Conservation (phyloP, 768 basidiomycete species). For the Mycena maculata region DNA sequence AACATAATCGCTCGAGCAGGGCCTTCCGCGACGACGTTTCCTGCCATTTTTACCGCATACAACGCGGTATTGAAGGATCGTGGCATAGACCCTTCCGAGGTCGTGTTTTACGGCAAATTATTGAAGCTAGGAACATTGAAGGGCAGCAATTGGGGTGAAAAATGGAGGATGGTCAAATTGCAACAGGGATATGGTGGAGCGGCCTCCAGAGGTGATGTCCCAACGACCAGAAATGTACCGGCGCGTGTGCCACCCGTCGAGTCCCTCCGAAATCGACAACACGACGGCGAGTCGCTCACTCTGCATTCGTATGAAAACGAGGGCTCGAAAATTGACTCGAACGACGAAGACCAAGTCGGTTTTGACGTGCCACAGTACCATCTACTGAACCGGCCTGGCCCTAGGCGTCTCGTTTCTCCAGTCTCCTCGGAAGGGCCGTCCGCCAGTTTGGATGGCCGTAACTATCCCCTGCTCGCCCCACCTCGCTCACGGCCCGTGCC, state of each 20-base stretch:
- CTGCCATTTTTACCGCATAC: slow-evolving; percentile 87
- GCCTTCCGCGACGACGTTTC: slow-evolving; percentile 76
- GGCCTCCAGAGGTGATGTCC: slow-evolving; percentile 23
- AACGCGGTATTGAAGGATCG: slow-evolving; percentile 80
- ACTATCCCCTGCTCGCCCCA: slow-evolving; percentile 26
- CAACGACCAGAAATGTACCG: slow-evolving; percentile 20
- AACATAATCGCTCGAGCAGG: slow-evolving; percentile 78
- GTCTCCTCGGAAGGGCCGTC: slow-evolving; percentile 15
- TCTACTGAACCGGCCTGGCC: slow-evolving; percentile 14
- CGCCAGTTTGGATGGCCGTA: slow-evolving; percentile 14
- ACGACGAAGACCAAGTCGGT: slow-evolving; percentile 44
- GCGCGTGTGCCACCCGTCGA: slow-evolving; percentile 29
- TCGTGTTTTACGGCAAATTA: slow-evolving; percentile 83
- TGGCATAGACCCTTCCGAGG: slow-evolving; percentile 83
- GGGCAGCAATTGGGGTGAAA: slow-evolving; percentile 83
- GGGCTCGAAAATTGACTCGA: slow-evolving; percentile 12
- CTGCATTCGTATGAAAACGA: slow-evolving; percentile 51
- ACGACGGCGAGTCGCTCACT: slow-evolving; percentile 54
- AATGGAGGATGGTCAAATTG: slow-evolving; percentile 79
- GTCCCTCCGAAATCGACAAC: slow-evolving; percentile 23
- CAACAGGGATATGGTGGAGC: slow-evolving; percentile 56
- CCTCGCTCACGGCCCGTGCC: slow-evolving; percentile 24
- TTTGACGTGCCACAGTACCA: slow-evolving; percentile 35
- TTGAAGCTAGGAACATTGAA: slow-evolving; percentile 86
- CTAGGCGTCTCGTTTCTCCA: slow-evolving; percentile 11